These are phyloP conservation scores for Alectoria sarmentosa DNA, from an alignment of 495 filamentous ascomycete genomes.

Conservation along the genomic window DNA sequence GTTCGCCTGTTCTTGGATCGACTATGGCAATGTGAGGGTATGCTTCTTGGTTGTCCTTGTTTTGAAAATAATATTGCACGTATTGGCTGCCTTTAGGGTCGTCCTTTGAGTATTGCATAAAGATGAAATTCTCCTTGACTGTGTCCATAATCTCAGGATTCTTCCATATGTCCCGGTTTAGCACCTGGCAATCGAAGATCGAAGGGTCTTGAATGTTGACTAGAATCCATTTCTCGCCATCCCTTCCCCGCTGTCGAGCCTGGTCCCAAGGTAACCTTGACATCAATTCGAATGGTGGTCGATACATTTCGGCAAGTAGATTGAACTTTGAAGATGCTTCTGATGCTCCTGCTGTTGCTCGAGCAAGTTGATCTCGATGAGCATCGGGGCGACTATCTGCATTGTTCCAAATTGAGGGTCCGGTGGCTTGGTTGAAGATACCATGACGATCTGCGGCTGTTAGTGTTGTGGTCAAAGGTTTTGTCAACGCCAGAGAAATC, in stretches of 20 bases:
- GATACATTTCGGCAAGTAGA: constrained; percentile 80
- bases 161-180: constrained; percentile 97
- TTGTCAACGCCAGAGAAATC: neutral
- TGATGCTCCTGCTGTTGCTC: constrained; percentile 67
- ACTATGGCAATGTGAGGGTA: constrained; percentile 96
- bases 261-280: constrained; percentile 64
- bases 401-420: constrained; percentile 69
- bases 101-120: constrained; percentile 83
- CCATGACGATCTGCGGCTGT: constrained; percentile 48
- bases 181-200: constrained; percentile 83
- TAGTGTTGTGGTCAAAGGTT: constrained; percentile 13
- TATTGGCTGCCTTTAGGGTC: constrained; percentile 71
- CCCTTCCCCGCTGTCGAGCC: constrained; percentile 76
- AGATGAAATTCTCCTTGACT: constrained; percentile 86
- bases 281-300: constrained; percentile 87
- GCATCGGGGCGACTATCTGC: constrained; percentile 33
- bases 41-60: constrained; percentile 61
- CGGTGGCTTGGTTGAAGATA: constrained; percentile 76
- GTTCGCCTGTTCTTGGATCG: constrained; percentile 91
- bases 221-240: constrained; percentile 84
- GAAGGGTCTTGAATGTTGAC: constrained; percentile 91
- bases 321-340: constrained; percentile 61
- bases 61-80: constrained; percentile 81
- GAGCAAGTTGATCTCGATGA: constrained; percentile 46
- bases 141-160: constrained; percentile 67